Percentiles rank a stretch among this genome's conserved stretches.
Conservation (phyloP, 345 rosid species). For the Theobroma cacao region DNA sequence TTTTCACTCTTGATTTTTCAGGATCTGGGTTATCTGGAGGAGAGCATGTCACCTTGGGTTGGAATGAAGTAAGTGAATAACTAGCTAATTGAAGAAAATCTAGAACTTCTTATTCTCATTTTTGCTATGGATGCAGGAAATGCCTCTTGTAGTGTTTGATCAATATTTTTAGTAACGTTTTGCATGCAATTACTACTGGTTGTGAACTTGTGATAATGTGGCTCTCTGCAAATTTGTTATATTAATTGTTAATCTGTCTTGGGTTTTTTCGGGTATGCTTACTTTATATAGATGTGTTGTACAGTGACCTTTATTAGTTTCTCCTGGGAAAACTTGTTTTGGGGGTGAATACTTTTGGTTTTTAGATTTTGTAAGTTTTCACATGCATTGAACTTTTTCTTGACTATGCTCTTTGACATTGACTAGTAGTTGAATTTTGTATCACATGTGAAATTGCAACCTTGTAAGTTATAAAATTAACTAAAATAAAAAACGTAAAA, state of each 20-base stretch:
- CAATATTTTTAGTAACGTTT: neutral
- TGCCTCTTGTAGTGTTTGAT: neutral
- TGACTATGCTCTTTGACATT: neutral
- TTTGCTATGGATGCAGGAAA: neutral
- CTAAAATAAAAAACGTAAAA: neutral
- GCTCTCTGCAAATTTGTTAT: neutral
- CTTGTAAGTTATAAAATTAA: neutral
- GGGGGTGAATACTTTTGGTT: neutral
- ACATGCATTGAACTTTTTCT: neutral
- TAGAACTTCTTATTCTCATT: neutral
- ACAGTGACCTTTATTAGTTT: neutral
- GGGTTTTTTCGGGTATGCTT: neutral
- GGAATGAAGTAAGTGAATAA: slow-evolving; percentile 69
- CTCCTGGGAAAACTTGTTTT: neutral
- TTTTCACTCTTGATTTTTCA: slow-evolving; percentile 90
- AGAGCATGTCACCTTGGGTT: slow-evolving; percentile 82
- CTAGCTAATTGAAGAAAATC: slow-evolving; percentile 15
- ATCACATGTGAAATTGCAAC: neutral
- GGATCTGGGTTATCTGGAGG: slow-evolving; percentile 93
- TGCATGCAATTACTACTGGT: neutral
- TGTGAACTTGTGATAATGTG: neutral
- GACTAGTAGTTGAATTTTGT: neutral
- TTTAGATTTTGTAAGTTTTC: neutral
- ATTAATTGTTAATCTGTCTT: neutral
- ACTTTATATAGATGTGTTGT: neutral